Conservation (phyloP, 2,329 filamentous ascomycete genomes). For the Colletotrichum gloeosporioides region DNA sequence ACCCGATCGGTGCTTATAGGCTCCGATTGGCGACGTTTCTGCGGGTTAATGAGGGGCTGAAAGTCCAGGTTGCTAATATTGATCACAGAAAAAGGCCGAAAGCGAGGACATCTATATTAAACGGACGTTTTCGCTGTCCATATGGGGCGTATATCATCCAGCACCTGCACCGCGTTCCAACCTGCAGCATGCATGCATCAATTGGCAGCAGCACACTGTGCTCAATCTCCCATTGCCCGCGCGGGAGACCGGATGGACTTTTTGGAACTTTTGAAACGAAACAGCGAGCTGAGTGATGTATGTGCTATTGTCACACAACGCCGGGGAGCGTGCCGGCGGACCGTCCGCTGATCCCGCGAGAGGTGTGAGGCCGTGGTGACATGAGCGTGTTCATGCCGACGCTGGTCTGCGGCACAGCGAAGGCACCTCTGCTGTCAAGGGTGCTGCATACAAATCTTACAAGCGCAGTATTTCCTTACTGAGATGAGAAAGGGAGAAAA, state of each 20-base stretch:
- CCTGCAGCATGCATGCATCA: not conserved
- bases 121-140: not conserved
- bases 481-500: not conserved
- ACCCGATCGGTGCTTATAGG: not conserved
- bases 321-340: not conserved
- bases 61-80: not conserved
- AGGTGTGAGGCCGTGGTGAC: not conserved
- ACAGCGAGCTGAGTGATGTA: not conserved
- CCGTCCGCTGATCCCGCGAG: not conserved
- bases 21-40: not conserved
- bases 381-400: not conserved
- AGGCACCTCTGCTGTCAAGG: not conserved
- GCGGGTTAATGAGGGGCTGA: not conserved
- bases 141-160: not conserved
- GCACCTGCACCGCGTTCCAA: not conserved
- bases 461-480: not conserved
- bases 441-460: not conserved
- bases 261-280: not conserved
- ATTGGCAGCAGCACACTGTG: not conserved
- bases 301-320: not conserved
- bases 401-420: not conserved
- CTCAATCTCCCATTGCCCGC: not conserved
- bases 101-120: not conserved
- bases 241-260: not conserved
- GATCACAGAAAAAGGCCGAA: not conserved